A percentile compares a stretch with the other conserved stretches of the same genome.
These are phyloP conservation scores for Pseudogymnoascus sp. DNA, from an alignment of 2,329 filamentous ascomycete genomes.

Conservation along the genomic window DNA sequence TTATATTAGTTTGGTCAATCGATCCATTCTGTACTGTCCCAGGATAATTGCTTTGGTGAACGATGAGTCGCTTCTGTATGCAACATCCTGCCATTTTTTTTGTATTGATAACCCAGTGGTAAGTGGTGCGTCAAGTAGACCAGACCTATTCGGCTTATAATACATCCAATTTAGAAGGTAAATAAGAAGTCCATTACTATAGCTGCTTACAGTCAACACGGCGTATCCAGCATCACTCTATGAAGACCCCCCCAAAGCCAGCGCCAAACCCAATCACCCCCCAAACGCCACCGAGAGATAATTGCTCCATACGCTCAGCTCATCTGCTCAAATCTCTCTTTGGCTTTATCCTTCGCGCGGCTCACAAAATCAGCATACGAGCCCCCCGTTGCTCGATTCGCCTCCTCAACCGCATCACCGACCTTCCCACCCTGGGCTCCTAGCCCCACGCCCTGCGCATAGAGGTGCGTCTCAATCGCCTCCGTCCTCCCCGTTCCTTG, in stretches of 20 bases:
- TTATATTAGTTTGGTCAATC: too few relatives aligned
- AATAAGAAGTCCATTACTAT: too few relatives aligned
- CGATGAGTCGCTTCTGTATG: too few relatives aligned
- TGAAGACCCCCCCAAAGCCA: background rate
- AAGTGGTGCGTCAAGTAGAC: too few relatives aligned
- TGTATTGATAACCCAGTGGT: too few relatives aligned
- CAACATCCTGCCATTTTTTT: too few relatives aligned
- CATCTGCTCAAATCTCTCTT: conserved; percentile 58
- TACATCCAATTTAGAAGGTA: too few relatives aligned
- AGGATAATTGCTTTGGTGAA: too few relatives aligned
- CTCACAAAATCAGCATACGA: conserved; percentile 56
- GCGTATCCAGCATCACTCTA: too few relatives aligned
- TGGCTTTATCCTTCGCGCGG: conserved; percentile 57
- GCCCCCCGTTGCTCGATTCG: conserved; percentile 53
- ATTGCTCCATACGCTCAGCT: background rate
- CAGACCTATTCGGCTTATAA: too few relatives aligned
- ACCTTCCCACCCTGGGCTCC: conserved; percentile 63
- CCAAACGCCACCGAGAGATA: background rate
- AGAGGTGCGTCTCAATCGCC: conserved; percentile 57
- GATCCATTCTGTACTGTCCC: too few relatives aligned
- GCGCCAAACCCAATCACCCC: background rate
- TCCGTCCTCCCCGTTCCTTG: conserved; percentile 56
- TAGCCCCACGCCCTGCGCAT: conserved; percentile 61
- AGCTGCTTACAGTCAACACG: too few relatives aligned
- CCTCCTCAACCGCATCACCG: conserved; percentile 60